A percentile compares a stretch with the other conserved stretches of the same genome.
These are phyloP conservation scores for Datura wrightii DNA, from an alignment of 257 asterid species.

Conservation along the genomic window DNA sequence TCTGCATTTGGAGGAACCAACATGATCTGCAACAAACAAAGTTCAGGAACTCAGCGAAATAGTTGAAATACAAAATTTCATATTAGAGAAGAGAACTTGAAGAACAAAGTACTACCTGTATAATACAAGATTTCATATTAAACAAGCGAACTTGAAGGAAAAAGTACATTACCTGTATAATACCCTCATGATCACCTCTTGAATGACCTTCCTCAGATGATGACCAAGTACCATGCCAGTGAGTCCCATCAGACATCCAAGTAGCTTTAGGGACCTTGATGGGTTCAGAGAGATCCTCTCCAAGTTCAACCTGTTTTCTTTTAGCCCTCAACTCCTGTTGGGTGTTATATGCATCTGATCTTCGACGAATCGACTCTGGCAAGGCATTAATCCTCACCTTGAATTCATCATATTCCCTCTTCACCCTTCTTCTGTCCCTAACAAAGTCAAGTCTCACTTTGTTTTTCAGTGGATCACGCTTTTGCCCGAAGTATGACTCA, in stretches of 20 bases:
- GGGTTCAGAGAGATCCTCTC: slow-evolving; percentile 57
- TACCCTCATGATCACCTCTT: slow-evolving; percentile 85
- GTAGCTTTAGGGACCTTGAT: slow-evolving; percentile 75
- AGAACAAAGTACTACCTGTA: slow-evolving; percentile 58
- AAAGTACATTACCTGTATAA: slow-evolving; percentile 71
- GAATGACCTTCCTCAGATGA: slow-evolving; percentile 76
- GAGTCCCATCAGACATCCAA: slow-evolving; percentile 94
- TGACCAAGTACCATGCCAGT: slow-evolving; percentile 93
- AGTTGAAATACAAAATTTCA: too few relatives aligned
- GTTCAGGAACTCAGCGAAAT: background rate
- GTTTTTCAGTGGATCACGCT: slow-evolving; percentile 78
- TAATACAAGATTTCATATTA: slow-evolving; percentile 39
- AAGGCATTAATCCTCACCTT: slow-evolving; percentile 87
- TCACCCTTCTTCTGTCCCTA: slow-evolving; percentile 77
- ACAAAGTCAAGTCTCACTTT: slow-evolving; percentile 79
- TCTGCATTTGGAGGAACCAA: slow-evolving; percentile 82
- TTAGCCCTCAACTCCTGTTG: slow-evolving; percentile 74
- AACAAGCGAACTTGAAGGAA: background rate
- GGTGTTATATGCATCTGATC: slow-evolving; percentile 90
- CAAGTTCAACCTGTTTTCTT: slow-evolving; percentile 70
- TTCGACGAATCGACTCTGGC: slow-evolving; percentile 77
- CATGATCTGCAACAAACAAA: slow-evolving; percentile 69
- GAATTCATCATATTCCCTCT: slow-evolving; percentile 86
- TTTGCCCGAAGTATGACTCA: slow-evolving; percentile 79
- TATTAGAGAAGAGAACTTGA: too few relatives aligned